Evolutionary conservation across 495 filamentous ascomycete genomes (phyloP).

Genomic region (Penicillium manginii): DNA sequence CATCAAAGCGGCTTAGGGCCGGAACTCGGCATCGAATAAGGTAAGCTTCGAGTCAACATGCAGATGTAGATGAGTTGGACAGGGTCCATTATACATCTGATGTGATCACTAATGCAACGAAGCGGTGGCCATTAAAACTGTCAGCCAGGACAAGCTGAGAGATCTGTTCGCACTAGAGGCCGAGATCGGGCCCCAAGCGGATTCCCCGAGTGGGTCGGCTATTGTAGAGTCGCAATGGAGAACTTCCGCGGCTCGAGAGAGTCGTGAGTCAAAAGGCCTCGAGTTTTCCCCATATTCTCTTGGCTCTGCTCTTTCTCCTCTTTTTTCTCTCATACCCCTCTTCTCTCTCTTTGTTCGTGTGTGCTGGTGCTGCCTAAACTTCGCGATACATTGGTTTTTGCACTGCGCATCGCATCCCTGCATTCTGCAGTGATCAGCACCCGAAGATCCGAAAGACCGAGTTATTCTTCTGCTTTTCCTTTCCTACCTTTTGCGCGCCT

Average conservation of each 20-base stretch:
- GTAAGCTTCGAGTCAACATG: neutral
- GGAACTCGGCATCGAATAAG: too few species aligned
- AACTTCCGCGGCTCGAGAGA: neutral
- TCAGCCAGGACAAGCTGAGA: neutral
- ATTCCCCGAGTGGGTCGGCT: constrained; percentile 4
- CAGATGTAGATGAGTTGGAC: neutral
- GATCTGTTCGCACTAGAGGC: constrained; percentile 21
- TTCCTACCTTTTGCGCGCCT: neutral
- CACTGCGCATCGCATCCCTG: constrained; percentile 16
- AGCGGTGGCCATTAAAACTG: neutral
- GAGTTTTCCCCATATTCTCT: neutral
- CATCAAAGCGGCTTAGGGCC: neutral
- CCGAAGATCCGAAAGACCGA: constrained; percentile 7
- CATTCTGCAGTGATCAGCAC: constrained; percentile 20
- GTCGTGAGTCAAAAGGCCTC: constrained; percentile 12
- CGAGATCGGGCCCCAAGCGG: constrained; percentile 27
- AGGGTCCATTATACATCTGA: neutral
- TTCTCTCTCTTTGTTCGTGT: neutral
- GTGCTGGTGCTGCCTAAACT: neutral
- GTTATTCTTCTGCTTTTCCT: neutral
- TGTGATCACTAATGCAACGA: neutral
- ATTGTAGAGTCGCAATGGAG: constrained; percentile 13
- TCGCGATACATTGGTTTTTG: constrained; percentile 4
- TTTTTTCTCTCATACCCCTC: neutral
- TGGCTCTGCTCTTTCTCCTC: neutral